A percentile compares a stretch with the other conserved stretches of the same genome.
These are phyloP conservation scores for Cavenderia fasciculata DNA, from an alignment of 78 protist genomes.

Conservation along the genomic window DNA sequence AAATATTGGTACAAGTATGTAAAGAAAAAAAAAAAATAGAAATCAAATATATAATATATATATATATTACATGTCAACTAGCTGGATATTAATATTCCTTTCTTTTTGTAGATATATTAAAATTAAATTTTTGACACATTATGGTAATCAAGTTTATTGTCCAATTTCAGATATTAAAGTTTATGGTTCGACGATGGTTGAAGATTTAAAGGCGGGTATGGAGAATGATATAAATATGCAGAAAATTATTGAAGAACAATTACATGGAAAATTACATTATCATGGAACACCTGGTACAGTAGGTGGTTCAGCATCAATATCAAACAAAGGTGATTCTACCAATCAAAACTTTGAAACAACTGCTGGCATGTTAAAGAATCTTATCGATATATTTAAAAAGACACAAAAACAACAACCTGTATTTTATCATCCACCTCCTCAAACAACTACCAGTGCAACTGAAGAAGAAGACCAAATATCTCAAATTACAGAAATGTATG, in stretches of 20 bases:
- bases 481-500: too few relatives aligned
- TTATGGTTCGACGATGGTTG: constrained; percentile 78
- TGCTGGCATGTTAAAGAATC: background rate
- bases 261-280: too few relatives aligned
- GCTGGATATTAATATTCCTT: too few relatives aligned
- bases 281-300: background rate
- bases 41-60: too few relatives aligned
- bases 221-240: constrained; percentile 22
- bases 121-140: constrained; percentile 49
- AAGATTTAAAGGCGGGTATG: constrained; percentile 65
- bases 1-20: constrained; percentile 29
- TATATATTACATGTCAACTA: too few relatives aligned
- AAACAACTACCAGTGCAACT: too few relatives aligned
- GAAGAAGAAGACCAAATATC: too few relatives aligned
- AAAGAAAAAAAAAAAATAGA: background rate
- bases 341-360: background rate
- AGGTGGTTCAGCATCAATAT: background rate
- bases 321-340: background rate
- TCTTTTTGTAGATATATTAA: constrained; percentile 7
- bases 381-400: background rate
- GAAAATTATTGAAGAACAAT: constrained; percentile 3
- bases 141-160: constrained; percentile 77
- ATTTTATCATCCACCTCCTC: too few relatives aligned
- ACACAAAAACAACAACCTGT: constrained; percentile 8
- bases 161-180: constrained; percentile 74